phyloP scores from a whole-genome alignment of 1,284 basidiomycete species.

The Puccinia triticina region DNA sequence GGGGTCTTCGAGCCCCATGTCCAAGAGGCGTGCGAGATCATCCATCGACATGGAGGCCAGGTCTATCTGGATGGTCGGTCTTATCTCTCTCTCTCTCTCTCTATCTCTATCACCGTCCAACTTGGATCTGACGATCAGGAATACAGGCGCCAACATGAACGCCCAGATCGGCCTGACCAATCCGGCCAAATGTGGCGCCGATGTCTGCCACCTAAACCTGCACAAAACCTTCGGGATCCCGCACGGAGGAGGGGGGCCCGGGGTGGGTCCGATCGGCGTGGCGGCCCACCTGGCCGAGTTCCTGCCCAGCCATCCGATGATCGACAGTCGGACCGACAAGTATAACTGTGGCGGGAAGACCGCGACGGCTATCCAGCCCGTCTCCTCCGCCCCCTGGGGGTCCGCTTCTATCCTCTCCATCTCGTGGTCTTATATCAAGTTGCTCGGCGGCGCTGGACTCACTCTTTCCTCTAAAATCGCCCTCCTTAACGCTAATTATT shows the following conservation, averaged over 20 bases:
- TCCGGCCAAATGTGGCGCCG: constrained; percentile 92
- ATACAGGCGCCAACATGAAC: constrained; percentile 81
- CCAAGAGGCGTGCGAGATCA: constrained; percentile 83
- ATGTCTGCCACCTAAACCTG: constrained; percentile 96
- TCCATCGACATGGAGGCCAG: constrained; percentile 93
- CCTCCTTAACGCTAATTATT: constrained; percentile 94
- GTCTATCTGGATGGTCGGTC: constrained; percentile 85
- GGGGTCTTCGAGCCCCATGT: constrained; percentile 96
- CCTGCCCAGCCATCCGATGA: constrained; percentile 85
- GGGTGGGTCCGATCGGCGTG: constrained; percentile 93
- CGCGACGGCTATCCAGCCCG: constrained; percentile 74
- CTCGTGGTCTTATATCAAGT: constrained; percentile 93
- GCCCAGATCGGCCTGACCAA: constrained; percentile 93
- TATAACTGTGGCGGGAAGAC: constrained; percentile 17
- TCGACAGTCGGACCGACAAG: constrained; percentile 69
- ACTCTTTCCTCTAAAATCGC: constrained; percentile 70
- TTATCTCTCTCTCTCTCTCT: constrained; percentile 48
- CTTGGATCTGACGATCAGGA: background rate
- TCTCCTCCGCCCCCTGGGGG: constrained; percentile 89
- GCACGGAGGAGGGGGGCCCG: constrained; percentile 95
- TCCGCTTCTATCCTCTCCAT: constrained; percentile 94
- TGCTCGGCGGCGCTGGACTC: constrained; percentile 19
- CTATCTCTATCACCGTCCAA: background rate
- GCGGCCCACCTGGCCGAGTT: constrained; percentile 90
- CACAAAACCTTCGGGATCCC: constrained; percentile 98